Base-by-base conservation (phyloP, 768 basidiomycete genomes). In the Sarcodon aspratus region DNA sequence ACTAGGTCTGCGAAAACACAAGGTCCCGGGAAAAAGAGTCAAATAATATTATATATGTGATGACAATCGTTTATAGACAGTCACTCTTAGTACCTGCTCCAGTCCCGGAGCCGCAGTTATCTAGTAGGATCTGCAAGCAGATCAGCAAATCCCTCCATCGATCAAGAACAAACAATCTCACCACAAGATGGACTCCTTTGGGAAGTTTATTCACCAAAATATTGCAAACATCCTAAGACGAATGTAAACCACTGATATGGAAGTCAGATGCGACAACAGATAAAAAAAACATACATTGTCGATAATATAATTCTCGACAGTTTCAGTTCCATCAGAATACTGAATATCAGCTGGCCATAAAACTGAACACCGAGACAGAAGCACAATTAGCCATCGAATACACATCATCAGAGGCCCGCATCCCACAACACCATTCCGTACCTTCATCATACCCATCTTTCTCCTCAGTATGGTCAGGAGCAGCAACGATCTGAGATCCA, bases 371-470 rank as follows among this genome's bases (percentile, higher is more conserved):
- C 8, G 6, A 17, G 15, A 33, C 10, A 18, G n/a, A 32, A 33
- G 15, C 27, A 27, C 21, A 17, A 12, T 34, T 31, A 36, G 33
- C 13, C 31, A 2, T 44, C 6, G 45, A 21, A 13, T 5, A 42
- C 13, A 27, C 36, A 31, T 27, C 21, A 36, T 12, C 17, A 18
- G 21, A 27, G 21, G 5, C 21, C 21, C 21, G 3, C 21, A 27
- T 5, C 21, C 21, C 21, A 27, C 21, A 27, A 27, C 21, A 27
- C 3, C 21, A 27, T 27, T 27, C 21, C 66, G 18, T 34, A 76
- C 78, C 71, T 62, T 80, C 78, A 44, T 79, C 76, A 48, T 66
- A 58, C 2, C 74, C 70, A 52, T 80, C 78, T 15, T 69, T 64
- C 52, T 79, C 77, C 1, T 62, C 70, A 7, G 64, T 61, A 50